Percentiles rank a stretch among this genome's conserved stretches.
Conservation (phyloP, 2,329 filamentous ascomycete species). For the Amesomyces nigricolor region DNA sequence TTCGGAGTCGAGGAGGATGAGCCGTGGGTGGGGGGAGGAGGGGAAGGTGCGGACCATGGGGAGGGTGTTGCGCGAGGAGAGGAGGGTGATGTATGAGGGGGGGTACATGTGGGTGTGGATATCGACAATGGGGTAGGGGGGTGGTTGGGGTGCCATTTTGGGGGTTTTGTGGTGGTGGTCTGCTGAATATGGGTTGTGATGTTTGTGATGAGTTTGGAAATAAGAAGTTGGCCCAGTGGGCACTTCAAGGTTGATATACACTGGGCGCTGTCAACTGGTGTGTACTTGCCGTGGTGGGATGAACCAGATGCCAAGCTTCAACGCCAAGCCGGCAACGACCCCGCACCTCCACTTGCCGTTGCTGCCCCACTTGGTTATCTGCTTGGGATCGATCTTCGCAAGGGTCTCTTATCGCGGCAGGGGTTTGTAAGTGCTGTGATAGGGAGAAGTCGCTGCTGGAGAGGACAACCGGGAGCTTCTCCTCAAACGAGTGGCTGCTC, state of each 20-base stretch:
- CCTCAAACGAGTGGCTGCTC: no score
- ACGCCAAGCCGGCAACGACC: constrained; percentile 14
- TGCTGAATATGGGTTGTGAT: neutral
- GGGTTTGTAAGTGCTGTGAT: neutral
- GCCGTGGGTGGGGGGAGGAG: constrained; percentile 46
- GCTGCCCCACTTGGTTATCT: constrained; percentile 10
- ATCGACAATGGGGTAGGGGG: constrained; percentile 47
- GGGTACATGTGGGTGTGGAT: constrained; percentile 68
- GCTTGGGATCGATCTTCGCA: neutral
- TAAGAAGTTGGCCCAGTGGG: neutral
- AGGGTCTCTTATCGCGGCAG: constrained; percentile 9
- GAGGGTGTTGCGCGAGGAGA: constrained; percentile 55
- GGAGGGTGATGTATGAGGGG: constrained; percentile 55
- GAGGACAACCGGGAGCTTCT: no score
- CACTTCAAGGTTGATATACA: no score
- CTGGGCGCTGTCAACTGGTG: no score
- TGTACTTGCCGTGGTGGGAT: neutral
- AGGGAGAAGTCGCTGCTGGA: no score
- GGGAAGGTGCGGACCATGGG: constrained; percentile 66
- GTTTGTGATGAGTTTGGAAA: neutral
- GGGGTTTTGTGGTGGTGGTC: neutral
- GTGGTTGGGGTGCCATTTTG: neutral
- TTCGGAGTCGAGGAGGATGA: constrained; percentile 50
- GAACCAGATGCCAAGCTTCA: neutral
- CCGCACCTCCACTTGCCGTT: constrained; percentile 13